Base-by-base conservation (phyloP, 352 stramenopile species). In the Blastocystis sp. region DNA sequence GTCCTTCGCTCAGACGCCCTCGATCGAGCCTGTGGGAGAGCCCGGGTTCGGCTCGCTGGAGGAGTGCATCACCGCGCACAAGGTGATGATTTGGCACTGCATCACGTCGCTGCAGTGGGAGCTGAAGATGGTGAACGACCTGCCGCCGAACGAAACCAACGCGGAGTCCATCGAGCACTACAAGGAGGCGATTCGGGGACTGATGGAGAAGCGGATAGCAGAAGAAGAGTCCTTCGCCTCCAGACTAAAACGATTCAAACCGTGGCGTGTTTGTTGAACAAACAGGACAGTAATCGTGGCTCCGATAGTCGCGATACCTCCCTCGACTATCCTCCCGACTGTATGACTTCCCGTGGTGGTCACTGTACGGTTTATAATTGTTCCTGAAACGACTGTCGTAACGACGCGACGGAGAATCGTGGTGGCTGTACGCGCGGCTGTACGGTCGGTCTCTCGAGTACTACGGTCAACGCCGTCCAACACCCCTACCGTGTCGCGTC, bases 391-490 rank as follows among this genome's bases (percentile, higher is more conserved):
- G 37, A 51, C 26, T 55, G 21, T 85, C 31, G 21, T 51, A 81
- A 65, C 66, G 66, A 10, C 39, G 71, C 19, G 71, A 60, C 12
- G 71, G 50, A 3, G 33, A 51, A n/a, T n/a, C n/a, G 55, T 67
- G 55, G 21, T 39, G 31, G 35, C 29, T 81, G n/a, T 69, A 63
- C 24, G 24, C 21, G 1, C 74, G 45, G 31, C 31, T 55, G 45
- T 63, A 67, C 19, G 45, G 45, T 16, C 74, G 74, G 26, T 85
- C 74, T 71, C 63, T 71, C 31, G 63, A 78, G 33, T 78, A 78
- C 66, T 55, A 76, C n/a, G 10, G 12, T 61, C n/a, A 78, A 29
- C 1, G 12, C 41, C 12, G 35, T 24, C 37, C 3, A 33, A 24
- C 19, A 61, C 31, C 1, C 3, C 66, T 26, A 85, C 74, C 45